phyloP scores from a whole-genome alignment of 2,329 filamentous ascomycete genomes.

The Colletotrichum horii region DNA sequence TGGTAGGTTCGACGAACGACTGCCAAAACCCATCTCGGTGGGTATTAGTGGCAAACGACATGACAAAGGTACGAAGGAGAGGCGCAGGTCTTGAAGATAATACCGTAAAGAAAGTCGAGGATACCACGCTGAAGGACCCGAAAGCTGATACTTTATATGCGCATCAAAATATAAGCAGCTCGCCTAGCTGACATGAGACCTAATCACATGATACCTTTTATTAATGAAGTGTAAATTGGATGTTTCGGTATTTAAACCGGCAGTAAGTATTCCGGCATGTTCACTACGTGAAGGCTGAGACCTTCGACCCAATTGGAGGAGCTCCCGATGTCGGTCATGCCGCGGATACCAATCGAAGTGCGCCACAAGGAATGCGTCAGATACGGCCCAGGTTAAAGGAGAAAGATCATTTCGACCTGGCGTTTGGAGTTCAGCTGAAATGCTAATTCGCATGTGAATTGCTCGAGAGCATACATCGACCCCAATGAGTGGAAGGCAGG shows the following conservation, averaged over 20 bases:
- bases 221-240: background rate
- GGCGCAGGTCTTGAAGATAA: too few species aligned
- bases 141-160: background rate
- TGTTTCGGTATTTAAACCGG: background rate
- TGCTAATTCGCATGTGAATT: background rate
- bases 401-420: background rate
- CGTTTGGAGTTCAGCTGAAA: background rate
- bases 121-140: too few species aligned
- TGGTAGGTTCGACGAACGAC: too few species aligned
- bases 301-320: background rate
- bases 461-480: too few species aligned
- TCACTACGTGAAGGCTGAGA: background rate
- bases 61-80: rapidly evolving
- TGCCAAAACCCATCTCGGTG: too few species aligned
- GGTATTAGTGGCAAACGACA: too few species aligned
- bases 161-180: rapidly evolving
- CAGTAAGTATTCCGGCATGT: background rate
- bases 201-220: background rate
- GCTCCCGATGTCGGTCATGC: background rate
- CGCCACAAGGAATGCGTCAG: background rate
- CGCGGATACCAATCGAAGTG: background rate
- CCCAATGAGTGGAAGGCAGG: too few species aligned
- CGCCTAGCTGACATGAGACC: background rate
- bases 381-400: background rate
- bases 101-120: too few species aligned